Evolutionary conservation across 805 yeast species (phyloP).

Genomic region (Cyberlindnera japonica): DNA sequence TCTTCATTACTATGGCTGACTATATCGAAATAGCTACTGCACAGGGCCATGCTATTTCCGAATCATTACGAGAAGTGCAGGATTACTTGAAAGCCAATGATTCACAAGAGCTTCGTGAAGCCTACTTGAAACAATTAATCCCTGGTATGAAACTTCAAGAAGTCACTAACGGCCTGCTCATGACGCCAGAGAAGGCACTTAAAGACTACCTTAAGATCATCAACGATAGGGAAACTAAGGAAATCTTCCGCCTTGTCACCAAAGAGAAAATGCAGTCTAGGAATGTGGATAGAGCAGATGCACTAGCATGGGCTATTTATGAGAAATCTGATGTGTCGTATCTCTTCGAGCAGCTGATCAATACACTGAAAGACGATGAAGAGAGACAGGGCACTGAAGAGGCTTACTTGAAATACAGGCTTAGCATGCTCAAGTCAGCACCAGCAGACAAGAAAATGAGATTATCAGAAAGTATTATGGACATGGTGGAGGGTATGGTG

Average conservation of each 20-base stretch:
- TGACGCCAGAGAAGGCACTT: slow-evolving; percentile 44
- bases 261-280: slow-evolving; percentile 43
- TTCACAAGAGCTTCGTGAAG: slow-evolving; percentile 36
- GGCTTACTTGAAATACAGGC: slow-evolving; percentile 52
- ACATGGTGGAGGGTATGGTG: slow-evolving; percentile 68
- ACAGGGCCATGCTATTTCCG: slow-evolving; percentile 45
- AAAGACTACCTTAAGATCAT: slow-evolving; percentile 40
- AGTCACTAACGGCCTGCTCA: slow-evolving; percentile 43
- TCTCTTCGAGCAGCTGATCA: slow-evolving; percentile 54
- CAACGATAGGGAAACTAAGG: slow-evolving; percentile 37
- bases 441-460: slow-evolving; percentile 42
- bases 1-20: slow-evolving; percentile 45
- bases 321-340: slow-evolving; percentile 47
- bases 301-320: slow-evolving; percentile 45
- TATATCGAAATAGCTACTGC: slow-evolving; percentile 40
- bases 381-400: slow-evolving; percentile 58
- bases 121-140: slow-evolving; percentile 44
- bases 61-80: slow-evolving; percentile 44
- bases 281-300: slow-evolving; percentile 27
- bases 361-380: slow-evolving; percentile 58
- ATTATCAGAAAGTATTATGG: slow-evolving; percentile 42
- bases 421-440: slow-evolving; percentile 47
- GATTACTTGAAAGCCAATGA: slow-evolving; percentile 39
- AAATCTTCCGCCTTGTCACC: slow-evolving; percentile 39
- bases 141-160: slow-evolving; percentile 59